Evolutionary conservation across 371 early-diverging fungal genomes (phyloP), one percentile per base, ranked within the genome.

Genomic region (Rhizopus arrhizus): DNA sequence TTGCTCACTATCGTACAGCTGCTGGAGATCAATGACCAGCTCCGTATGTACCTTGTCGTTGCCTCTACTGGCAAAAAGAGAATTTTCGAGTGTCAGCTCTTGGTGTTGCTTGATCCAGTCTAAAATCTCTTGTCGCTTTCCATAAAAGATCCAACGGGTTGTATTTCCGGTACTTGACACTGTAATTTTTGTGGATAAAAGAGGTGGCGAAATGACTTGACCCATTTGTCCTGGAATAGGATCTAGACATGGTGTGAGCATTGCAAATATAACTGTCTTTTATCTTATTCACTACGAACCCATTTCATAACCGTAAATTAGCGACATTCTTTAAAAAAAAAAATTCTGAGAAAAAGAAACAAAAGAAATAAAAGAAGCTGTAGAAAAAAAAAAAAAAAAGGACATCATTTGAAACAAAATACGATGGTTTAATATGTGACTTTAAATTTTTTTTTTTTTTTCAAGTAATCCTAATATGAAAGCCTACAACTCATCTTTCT

Each of bases 221-320:
- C 77, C 80, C 1, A 59, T 6, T 42, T 62, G 63, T 15, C 64
- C 68, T 29, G 68, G 58, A n/a, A 59, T 52, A 13, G 59, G 13
- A 16, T 57, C 64, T 61, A 36, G 10, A 38, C 11, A 15, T 28
- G 11, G 4, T 7, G 2, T 8, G 52, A 49, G 47, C 15, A 0
- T 13, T 31, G 4, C 6, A 38, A 38, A 38, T 10, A 22, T 0
- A 22, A 22, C 22, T 22, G 1, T 22, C 1, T 22, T 22, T 22
- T 22, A 22, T 22, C 22, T 22, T 22, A 1, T 22, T 22, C 22
- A 22, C 22, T 22, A 22, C 22, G 22, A 22, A 59, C 63, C 54
- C 36, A 78, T 69, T 73, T 78, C 79, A 72, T 78, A 78, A 33
- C 79, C 79, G 59, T 68, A 75, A 12, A 67, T 58, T 49, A 78